A percentile compares a stretch with the other conserved stretches of the same genome.
These are phyloP conservation scores for Didymosphaeria variabile DNA, from an alignment of 2,329 filamentous ascomycete genomes.

Conservation along the genomic window DNA sequence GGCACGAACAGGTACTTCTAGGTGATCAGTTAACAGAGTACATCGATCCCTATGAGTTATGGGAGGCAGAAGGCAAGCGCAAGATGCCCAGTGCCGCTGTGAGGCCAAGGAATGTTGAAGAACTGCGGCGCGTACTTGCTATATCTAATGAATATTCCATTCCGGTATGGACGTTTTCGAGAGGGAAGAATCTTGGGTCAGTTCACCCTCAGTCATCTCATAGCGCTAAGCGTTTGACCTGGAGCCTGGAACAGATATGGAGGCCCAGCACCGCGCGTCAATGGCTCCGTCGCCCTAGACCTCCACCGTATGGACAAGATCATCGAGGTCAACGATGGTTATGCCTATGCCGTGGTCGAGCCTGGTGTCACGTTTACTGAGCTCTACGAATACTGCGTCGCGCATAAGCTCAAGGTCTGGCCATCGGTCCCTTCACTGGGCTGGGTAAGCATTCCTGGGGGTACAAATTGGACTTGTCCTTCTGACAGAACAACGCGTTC, in stretches of 20 bases:
- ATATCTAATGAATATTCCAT: slow-evolving; percentile 38
- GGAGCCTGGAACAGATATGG: slow-evolving; percentile 33
- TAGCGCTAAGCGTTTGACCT: background rate
- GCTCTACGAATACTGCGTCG: slow-evolving; percentile 43
- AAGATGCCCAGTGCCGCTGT: slow-evolving; percentile 57
- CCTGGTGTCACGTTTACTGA: slow-evolving; percentile 41
- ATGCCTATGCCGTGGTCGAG: slow-evolving; percentile 58
- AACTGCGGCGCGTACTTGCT: slow-evolving; percentile 33
- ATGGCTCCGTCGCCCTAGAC: slow-evolving; percentile 46
- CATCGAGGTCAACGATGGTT: slow-evolving; percentile 56
- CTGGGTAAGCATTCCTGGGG: slow-evolving; percentile 24
- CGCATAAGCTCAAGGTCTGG: slow-evolving; percentile 44
- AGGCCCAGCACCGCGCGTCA: slow-evolving; percentile 46
- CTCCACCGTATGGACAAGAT: slow-evolving; percentile 55
- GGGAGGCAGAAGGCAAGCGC: slow-evolving; percentile 50
- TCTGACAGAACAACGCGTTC: background rate
- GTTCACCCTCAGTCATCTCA: background rate
- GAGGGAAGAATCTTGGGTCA: slow-evolving; percentile 49
- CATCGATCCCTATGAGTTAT: slow-evolving; percentile 59
- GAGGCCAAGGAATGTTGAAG: slow-evolving; percentile 41
- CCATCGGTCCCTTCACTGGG: slow-evolving; percentile 44
- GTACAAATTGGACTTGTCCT: background rate
- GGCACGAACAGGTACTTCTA: slow-evolving; percentile 52
- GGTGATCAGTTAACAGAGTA: slow-evolving; percentile 55
- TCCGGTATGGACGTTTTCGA: slow-evolving; percentile 44